Evolutionary conservation across 2,329 filamentous ascomycete genomes (phyloP), one percentile per base, ranked within the genome.

Genomic region (Cladosporium austrohemisphaericum): DNA sequence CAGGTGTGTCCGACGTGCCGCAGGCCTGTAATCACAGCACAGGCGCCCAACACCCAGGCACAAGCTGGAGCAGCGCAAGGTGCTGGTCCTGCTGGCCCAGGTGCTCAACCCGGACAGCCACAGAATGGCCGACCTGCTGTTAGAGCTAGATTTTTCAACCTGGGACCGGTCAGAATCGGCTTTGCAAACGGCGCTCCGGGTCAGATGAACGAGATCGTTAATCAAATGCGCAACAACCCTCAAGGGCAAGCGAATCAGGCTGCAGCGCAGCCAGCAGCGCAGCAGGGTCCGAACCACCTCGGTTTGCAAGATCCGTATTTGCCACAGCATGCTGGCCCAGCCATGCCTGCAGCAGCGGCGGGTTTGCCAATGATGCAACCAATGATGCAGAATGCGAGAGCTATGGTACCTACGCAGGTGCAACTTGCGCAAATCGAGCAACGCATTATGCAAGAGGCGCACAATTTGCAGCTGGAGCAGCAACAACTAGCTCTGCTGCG

Each of bases 1-100:
- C 93, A 98, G 71, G 91, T 95, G 26, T 98, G 93, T 65, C 93
- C 93, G 5, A 98, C 90, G 2, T 98, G 93, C 66, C 83, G 93
- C 59, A 81, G 87, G 43, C 84, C 92, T 13, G 93, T 89, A 29
- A 77, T 68, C 23, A 52, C 60, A 18, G 52, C 56, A 9, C 31
- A 52, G n/a, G 19, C 52, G 10, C 41, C 58, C 40, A 31, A 51
- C 9, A 31, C 50, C 9, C 32, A 43, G 18, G 49, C 47, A 37
- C 58, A 53, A 22, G 52, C 56, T 20, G 55, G 43, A 14, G 52
- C 50, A 11, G 52, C 50, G 41, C 49, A 29, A 43, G 50, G 47
- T 20, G 33, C 31, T 33, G 33, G 20, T 47, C 52, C 40, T 49
- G 55, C 52, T 29, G 43, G 40, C 7, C 46, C 29, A 2, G 47